phyloP scores from a whole-genome alignment of 2,329 filamentous ascomycete genomes.

The Monilinia polystroma region DNA sequence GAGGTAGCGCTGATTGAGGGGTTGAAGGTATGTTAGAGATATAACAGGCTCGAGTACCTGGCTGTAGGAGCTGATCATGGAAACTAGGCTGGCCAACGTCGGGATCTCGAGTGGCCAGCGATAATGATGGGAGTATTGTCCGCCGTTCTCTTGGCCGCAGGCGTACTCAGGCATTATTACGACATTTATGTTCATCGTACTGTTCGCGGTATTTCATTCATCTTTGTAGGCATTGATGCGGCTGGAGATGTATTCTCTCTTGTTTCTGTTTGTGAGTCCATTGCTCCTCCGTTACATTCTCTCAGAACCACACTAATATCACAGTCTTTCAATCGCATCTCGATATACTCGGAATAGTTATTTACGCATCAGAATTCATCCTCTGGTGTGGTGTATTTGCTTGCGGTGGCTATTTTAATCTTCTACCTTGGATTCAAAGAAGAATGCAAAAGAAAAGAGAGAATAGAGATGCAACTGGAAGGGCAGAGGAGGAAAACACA shows the following conservation, averaged over 20 bases:
- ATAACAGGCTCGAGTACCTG: neutral
- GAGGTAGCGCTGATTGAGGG: conserved; percentile 61
- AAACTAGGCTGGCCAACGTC: conserved; percentile 42
- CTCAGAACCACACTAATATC: neutral
- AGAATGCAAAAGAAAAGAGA: conserved; percentile 36
- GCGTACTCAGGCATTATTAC: conserved; percentile 67
- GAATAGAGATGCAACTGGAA: conserved; percentile 15
- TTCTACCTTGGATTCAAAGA: conserved; percentile 55
- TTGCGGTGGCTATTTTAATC: conserved; percentile 63
- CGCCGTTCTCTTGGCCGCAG: conserved; percentile 60
- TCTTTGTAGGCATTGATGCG: conserved; percentile 70
- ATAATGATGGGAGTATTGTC: conserved; percentile 67
- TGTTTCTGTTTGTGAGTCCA: conserved; percentile 52
- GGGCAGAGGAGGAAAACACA: neutral
- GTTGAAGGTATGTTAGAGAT: conserved; percentile 38
- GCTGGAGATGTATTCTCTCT: conserved; percentile 67
- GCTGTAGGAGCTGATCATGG: neutral
- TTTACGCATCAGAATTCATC: conserved; percentile 64
- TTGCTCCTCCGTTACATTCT: neutral
- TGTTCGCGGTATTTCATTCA: conserved; percentile 68
- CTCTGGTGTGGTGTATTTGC: conserved; percentile 68
- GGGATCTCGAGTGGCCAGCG: conserved; percentile 56
- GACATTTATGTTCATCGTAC: conserved; percentile 67
- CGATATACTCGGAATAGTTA: conserved; percentile 62
- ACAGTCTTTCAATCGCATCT: conserved; percentile 56